phyloP scores from a whole-genome alignment of 2,329 filamentous ascomycete genomes.

The Hortaea sp. region DNA sequence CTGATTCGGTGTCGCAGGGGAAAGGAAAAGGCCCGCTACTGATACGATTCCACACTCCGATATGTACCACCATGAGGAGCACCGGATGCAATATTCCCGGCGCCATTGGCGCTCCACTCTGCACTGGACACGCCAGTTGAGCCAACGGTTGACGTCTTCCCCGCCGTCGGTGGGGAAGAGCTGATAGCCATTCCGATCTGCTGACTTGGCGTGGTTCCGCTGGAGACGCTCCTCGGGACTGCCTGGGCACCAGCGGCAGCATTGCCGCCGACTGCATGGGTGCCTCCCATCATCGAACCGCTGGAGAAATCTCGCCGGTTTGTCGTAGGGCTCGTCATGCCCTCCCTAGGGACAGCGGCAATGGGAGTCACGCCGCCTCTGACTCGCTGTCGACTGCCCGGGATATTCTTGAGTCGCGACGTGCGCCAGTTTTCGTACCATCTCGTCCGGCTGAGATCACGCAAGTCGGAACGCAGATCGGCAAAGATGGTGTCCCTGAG shows the following conservation, averaged over 20 bases:
- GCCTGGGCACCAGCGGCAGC: not conserved
- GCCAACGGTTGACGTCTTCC: not conserved
- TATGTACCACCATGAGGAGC: not conserved
- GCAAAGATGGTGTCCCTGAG: conserved; percentile 86
- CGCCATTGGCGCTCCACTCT: not conserved
- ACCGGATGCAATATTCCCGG: not conserved
- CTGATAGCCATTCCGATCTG: not conserved
- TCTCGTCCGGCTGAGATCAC: conserved; percentile 78
- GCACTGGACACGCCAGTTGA: not conserved
- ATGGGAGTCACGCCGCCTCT: conserved; percentile 27
- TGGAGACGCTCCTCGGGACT: conserved; percentile 3
- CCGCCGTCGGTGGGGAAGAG: too few relatives aligned
- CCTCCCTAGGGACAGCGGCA: conserved; percentile 23
- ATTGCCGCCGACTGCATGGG: not conserved
- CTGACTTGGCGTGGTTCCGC: not conserved
- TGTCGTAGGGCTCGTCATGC: conserved; percentile 4
- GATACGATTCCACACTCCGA: conserved; percentile 5
- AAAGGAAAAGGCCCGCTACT: not conserved
- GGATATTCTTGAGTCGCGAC: conserved; percentile 32
- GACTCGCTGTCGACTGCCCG: conserved; percentile 16
- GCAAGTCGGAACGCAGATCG: conserved; percentile 85
- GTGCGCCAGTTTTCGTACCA: conserved; percentile 97
- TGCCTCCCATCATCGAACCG: not conserved
- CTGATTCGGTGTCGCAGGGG: too few relatives aligned
- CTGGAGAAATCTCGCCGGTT: not conserved